Percentiles rank a stretch among this genome's conserved stretches.
Evolutionary conservation across 2,329 filamentous ascomycete species (phyloP).

Genomic region (Botrytis deweyae): DNA sequence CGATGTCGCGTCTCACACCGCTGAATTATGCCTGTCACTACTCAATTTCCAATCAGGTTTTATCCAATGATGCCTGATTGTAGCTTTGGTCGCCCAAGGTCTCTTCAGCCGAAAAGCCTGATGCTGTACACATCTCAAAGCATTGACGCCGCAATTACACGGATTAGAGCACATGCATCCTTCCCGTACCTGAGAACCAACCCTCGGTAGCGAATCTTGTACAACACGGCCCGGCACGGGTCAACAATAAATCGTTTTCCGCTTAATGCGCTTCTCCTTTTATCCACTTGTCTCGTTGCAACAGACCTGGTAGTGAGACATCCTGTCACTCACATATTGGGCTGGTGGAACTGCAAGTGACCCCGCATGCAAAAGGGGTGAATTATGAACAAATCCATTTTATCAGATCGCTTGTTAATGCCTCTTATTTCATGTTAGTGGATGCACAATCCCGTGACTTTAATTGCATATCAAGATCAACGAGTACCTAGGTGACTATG

Average conservation of each 20-base stretch:
- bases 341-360: not conserved
- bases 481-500: not conserved
- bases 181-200: constrained; percentile 5
- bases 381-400: not conserved
- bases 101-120: not conserved
- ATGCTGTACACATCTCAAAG: not conserved
- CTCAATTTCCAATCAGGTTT: not conserved
- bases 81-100: not conserved
- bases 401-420: not conserved
- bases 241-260: not conserved
- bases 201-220: constrained; percentile 15
- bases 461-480: not conserved
- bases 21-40: constrained; percentile 1
- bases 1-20: not conserved
- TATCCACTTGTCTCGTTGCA: not conserved
- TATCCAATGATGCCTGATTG: not conserved
- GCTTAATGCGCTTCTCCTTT: constrained; percentile 8
- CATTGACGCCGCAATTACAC: constrained; percentile 5
- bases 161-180: not conserved
- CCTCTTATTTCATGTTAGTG: not conserved
- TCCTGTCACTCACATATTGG: not conserved
- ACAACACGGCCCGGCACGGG: not conserved
- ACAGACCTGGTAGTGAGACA: not conserved
- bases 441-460: not conserved
- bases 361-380: not conserved